Evolutionary conservation across 2,329 filamentous ascomycete genomes (phyloP).

Genomic region (Penicillium freii): DNA sequence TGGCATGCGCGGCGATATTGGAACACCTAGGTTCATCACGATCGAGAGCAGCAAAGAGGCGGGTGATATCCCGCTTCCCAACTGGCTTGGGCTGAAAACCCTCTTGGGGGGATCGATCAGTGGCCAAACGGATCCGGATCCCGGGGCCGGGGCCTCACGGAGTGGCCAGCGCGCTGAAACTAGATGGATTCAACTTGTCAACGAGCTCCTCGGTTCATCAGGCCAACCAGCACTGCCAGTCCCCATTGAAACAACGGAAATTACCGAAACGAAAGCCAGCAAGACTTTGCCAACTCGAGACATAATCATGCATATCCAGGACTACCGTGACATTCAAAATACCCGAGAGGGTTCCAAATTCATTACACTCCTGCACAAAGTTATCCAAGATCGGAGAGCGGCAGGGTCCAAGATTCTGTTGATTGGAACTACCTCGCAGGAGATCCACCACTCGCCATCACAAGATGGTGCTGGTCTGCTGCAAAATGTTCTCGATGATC

Average conservation of each 20-base stretch:
- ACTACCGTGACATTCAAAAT: slow-evolving; percentile 74
- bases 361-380: slow-evolving; percentile 65
- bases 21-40: slow-evolving; percentile 33
- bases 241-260: slow-evolving; percentile 9
- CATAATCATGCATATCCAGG: slow-evolving; percentile 74
- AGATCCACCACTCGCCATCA: slow-evolving; percentile 45
- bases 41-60: slow-evolving; percentile 34
- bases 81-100: slow-evolving; percentile 32
- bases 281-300: slow-evolving; percentile 30
- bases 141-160: slow-evolving; percentile 16
- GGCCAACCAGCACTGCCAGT: slow-evolving; percentile 9
- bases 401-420: slow-evolving; percentile 71
- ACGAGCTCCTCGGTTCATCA: slow-evolving; percentile 35
- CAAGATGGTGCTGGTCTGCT: slow-evolving; percentile 47
- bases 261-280: slow-evolving; percentile 8
- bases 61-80: slow-evolving; percentile 35
- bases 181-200: slow-evolving; percentile 36
- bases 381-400: slow-evolving; percentile 69
- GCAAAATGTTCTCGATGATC: slow-evolving; percentile 47
- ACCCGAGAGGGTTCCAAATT: slow-evolving; percentile 68
- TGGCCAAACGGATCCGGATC: slow-evolving; percentile 26
- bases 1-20: slow-evolving; percentile 20
- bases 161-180: slow-evolving; percentile 28
- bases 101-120: slow-evolving; percentile 33
- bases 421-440: slow-evolving; percentile 69